Conservation (phyloP, 106 monocot species). For the Allium cepa region DNA sequence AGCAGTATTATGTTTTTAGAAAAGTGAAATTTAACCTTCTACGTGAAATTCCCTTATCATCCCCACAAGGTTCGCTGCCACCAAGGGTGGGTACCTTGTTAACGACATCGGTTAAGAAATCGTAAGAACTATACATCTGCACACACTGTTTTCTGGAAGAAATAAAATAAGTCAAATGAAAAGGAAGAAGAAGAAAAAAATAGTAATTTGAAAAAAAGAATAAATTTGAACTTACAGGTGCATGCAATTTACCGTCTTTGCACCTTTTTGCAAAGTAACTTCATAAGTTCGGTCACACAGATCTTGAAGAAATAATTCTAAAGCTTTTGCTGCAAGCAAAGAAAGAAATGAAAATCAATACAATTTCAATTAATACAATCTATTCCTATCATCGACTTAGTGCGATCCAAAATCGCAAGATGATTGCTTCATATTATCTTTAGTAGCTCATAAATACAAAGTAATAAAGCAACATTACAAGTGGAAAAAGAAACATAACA, state of each 20-base stretch:
- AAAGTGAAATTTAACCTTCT: constrained; percentile 45
- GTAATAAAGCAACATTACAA: not conserved
- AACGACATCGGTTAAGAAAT: constrained; percentile 91
- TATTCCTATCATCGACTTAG: not conserved
- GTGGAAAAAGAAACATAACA: not conserved
- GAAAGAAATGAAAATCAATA: not conserved
- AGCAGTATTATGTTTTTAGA: not conserved
- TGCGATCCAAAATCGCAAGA: not conserved
- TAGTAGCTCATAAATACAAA: not conserved
- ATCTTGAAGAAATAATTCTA: constrained; percentile 97
- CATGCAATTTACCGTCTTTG: constrained; percentile 89
- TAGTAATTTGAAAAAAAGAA: not conserved
- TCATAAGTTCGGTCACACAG: constrained; percentile 95
- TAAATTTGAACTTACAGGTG: constrained; percentile 63
- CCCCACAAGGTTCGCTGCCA: constrained; percentile 54
- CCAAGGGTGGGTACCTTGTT: constrained; percentile 89
- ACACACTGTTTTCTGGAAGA: constrained; percentile 91
- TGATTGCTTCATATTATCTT: not conserved
- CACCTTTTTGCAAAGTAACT: constrained; percentile 88
- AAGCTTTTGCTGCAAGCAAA: constrained; percentile 81
- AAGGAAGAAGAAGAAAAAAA: not conserved
- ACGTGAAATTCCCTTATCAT: constrained; percentile 68
- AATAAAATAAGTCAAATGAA: not conserved
- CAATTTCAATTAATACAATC: not conserved
- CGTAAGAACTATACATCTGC: constrained; percentile 85